phyloP scores from a whole-genome alignment of 768 basidiomycete species.

The Mycena belliarum region DNA sequence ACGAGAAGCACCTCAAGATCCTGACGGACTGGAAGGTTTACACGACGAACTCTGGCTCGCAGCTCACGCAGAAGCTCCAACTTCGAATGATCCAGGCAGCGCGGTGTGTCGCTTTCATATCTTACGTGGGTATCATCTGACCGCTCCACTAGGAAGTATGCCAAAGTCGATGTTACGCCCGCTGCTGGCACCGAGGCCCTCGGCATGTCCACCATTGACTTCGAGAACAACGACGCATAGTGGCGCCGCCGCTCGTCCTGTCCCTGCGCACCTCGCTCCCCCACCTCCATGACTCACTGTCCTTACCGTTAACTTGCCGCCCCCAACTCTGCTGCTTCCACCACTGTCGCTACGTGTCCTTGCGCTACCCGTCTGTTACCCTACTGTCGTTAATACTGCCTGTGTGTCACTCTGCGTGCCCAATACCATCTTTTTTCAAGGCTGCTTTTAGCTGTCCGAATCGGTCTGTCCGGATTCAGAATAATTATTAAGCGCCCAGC shows the following conservation, averaged over 20 bases:
- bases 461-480: no score
- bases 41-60: not conserved
- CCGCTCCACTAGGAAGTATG: not conserved
- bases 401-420: not conserved
- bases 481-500: no score
- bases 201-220: not conserved
- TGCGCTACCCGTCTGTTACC: no score
- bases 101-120: not conserved
- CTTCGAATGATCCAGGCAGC: not conserved
- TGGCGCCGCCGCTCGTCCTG: not conserved
- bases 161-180: not conserved
- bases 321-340: not conserved
- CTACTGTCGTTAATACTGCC: not conserved
- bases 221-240: not conserved
- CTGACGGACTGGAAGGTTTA: not conserved
- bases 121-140: not conserved
- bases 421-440: not conserved
- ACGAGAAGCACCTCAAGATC: not conserved
- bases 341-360: not conserved
- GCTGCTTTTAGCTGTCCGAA: not conserved
- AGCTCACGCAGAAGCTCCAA: not conserved
- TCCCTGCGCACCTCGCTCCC: not conserved
- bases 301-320: no score
- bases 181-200: not conserved
- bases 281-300: no score